Conservation (phyloP, 1,284 basidiomycete genomes). For the Ustilago xerochloae region DNA sequence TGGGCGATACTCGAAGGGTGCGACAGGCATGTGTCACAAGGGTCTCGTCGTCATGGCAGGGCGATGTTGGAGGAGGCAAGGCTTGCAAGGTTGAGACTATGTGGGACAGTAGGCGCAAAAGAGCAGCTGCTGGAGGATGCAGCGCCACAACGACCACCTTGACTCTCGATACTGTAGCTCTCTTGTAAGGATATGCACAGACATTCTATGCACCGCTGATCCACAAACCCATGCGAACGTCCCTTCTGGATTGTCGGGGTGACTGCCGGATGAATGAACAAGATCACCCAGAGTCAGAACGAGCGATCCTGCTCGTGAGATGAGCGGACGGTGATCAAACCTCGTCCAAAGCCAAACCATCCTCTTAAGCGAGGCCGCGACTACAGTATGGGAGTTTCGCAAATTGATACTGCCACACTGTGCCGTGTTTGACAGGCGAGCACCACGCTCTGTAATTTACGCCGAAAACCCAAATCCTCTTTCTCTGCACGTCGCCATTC, state of each 20-base stretch:
- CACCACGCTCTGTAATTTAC: too few relatives aligned
- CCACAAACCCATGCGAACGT: neutral
- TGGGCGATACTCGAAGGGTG: too few relatives aligned
- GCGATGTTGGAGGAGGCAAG: neutral
- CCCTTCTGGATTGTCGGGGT: too few relatives aligned
- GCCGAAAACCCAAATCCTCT: conserved; percentile 2
- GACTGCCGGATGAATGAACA: too few relatives aligned
- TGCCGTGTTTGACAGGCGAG: conserved; percentile 1
- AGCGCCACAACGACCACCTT: neutral
- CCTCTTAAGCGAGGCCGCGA: neutral
- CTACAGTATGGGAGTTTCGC: neutral
- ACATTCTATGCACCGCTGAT: neutral
- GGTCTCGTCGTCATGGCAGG: too few relatives aligned
- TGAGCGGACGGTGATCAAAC: conserved; percentile 1
- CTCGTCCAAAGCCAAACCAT: neutral
- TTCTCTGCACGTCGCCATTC: neutral
- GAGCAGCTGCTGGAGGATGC: neutral
- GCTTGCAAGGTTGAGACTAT: neutral
- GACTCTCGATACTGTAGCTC: neutral
- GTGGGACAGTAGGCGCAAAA: neutral
- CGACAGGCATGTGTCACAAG: neutral
- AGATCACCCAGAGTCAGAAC: too few relatives aligned
- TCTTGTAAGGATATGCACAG: neutral
- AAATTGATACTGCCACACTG: neutral
- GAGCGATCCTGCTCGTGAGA: too few relatives aligned